These are phyloP conservation scores for Acorus calamus DNA, from an alignment of 106 monocot genomes.

Conservation along the genomic window DNA sequence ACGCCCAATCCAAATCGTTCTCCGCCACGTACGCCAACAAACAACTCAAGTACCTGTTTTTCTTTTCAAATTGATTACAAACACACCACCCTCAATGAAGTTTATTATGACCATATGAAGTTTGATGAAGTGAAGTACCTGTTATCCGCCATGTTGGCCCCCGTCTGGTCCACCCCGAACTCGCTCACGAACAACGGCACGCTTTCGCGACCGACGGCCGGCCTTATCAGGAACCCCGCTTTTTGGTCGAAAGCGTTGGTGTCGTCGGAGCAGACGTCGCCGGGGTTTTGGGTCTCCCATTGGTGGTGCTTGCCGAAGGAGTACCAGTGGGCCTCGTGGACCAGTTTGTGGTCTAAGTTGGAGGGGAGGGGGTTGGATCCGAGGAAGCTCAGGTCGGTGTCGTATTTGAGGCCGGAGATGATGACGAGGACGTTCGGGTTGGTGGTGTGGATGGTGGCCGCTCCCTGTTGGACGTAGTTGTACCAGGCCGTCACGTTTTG, in stretches of 20 bases:
- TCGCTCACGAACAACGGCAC: constrained; percentile 1
- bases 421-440: neutral
- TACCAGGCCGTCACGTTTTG: neutral
- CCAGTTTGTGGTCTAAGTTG: neutral
- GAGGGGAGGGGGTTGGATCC: neutral
- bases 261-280: neutral
- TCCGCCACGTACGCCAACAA: neutral
- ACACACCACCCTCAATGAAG: too few species aligned
- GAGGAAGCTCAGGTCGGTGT: neutral
- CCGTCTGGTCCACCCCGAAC: neutral
- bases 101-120: too few species aligned
- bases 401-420: neutral
- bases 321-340: constrained; percentile 1
- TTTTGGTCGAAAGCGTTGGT: neutral
- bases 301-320: neutral
- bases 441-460: neutral
- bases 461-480: neutral
- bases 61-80: too few species aligned
- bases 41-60: neutral
- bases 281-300: neutral
- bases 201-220: neutral
- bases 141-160: neutral
- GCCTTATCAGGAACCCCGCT: neutral
- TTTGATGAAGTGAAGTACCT: neutral
- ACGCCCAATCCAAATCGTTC: constrained; percentile 1